Evolutionary conservation across 2,329 filamentous ascomycete species (phyloP).

Genomic region (Clonostachys chloroleuca): DNA sequence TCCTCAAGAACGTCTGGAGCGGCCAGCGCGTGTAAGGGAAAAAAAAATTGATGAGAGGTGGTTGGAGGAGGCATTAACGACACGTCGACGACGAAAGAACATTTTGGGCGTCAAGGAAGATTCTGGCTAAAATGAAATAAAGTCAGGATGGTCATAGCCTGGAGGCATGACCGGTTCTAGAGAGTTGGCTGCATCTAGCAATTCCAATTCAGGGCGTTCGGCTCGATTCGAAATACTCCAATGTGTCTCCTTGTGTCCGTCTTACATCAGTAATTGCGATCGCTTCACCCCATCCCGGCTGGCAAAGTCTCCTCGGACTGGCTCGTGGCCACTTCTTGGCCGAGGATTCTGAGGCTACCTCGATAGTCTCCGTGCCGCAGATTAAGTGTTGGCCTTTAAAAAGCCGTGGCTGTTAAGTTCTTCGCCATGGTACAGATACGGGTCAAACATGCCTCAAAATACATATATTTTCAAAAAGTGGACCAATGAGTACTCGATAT

Average conservation of each 20-base stretch:
- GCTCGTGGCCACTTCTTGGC: constrained; percentile 26
- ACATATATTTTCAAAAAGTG: constrained; percentile 2
- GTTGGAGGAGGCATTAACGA: constrained; percentile 1
- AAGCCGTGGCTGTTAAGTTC: constrained; percentile 54
- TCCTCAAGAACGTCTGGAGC: constrained; percentile 96
- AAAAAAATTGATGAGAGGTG: not conserved
- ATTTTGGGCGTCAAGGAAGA: not conserved
- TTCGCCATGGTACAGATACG: constrained; percentile 63
- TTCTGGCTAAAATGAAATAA: constrained; percentile 5
- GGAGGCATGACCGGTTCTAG: constrained; percentile 34
- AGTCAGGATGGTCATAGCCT: constrained; percentile 20
- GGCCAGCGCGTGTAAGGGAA: constrained; percentile 41
- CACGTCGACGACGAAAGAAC: not conserved
- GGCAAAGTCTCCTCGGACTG: constrained; percentile 50
- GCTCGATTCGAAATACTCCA: constrained; percentile 30
- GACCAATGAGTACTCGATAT: not conserved
- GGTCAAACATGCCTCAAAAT: constrained; percentile 43
- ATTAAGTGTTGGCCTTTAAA: constrained; percentile 53
- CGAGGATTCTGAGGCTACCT: constrained; percentile 52
- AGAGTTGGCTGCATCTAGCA: constrained; percentile 36
- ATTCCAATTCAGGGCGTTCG: constrained; percentile 41
- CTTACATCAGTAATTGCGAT: constrained; percentile 6
- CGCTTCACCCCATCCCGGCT: constrained; percentile 33
- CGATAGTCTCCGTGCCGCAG: constrained; percentile 56
- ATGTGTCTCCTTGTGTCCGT: constrained; percentile 6